Evolutionary conservation across 1,284 basidiomycete genomes (phyloP).

Genomic region (Puccinia coronata): DNA sequence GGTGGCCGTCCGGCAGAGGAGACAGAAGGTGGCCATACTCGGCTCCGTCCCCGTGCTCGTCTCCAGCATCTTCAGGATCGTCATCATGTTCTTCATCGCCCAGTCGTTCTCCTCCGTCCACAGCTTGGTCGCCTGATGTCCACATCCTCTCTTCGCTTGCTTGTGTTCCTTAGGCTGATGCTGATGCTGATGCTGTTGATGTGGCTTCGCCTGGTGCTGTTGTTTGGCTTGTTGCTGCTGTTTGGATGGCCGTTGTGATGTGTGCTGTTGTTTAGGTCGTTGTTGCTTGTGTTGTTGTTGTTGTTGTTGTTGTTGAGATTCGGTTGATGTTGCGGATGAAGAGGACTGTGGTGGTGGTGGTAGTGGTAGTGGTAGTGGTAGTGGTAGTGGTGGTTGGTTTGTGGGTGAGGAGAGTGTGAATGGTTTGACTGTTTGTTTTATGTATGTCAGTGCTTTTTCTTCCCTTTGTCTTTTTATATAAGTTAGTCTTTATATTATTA

Average conservation of each 20-base stretch:
- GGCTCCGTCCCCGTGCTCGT: neutral
- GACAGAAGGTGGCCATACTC: constrained; percentile 24
- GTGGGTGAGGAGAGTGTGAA: neutral
- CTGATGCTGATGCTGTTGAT: neutral
- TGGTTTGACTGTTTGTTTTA: neutral
- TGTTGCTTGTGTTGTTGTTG: neutral
- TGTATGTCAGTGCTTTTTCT: too few species aligned
- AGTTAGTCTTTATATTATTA: too few species aligned
- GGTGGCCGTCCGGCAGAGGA: constrained; percentile 16
- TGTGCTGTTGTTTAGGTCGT: neutral
- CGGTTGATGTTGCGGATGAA: neutral
- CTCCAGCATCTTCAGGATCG: constrained; percentile 14
- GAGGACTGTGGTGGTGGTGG: too few species aligned
- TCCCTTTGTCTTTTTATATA: too few species aligned
- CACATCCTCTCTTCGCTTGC: constrained; percentile 13
- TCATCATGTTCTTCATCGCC: constrained; percentile 5
- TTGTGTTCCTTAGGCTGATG: neutral
- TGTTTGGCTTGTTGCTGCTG: neutral
- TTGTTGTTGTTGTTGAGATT: neutral
- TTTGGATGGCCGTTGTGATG: too few species aligned
- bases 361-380: too few species aligned
- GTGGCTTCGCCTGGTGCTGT: neutral
- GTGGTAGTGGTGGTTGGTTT: neutral
- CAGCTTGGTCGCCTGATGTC: constrained; percentile 14
- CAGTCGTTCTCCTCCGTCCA: constrained; percentile 24